Conservation (phyloP, 129 eudicot species). For the Rutidosis leptorrhynchoides region DNA sequence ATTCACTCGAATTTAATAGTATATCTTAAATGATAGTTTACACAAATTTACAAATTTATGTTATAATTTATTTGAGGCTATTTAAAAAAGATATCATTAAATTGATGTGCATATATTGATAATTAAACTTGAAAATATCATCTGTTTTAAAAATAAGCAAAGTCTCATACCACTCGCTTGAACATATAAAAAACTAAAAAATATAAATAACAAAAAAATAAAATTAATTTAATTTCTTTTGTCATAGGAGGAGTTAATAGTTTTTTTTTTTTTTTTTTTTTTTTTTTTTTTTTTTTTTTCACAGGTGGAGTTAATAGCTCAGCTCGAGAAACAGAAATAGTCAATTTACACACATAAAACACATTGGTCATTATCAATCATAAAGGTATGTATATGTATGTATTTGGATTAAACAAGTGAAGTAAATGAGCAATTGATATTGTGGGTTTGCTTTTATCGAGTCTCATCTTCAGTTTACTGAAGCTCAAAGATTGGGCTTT, state of each 20-base stretch:
- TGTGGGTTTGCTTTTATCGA: conserved; percentile 39
- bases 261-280: too few species aligned
- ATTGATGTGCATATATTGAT: too few species aligned
- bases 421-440: conserved; percentile 48
- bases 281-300: too few species aligned
- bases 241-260: too few species aligned
- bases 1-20: too few species aligned
- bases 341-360: conserved; percentile 24
- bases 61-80: too few species aligned
- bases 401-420: conserved; percentile 33
- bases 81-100: too few species aligned
- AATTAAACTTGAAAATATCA: too few species aligned
- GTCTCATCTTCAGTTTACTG: conserved; percentile 24
- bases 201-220: too few species aligned
- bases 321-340: conserved; percentile 24
- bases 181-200: too few species aligned
- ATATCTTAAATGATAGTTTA: too few species aligned
- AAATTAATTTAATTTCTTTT: neutral
- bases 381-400: conserved; percentile 47
- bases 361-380: conserved; percentile 29
- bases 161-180: conserved; percentile 25
- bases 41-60: too few species aligned
- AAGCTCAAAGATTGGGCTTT: conserved; percentile 21
- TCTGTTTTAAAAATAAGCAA: conserved; percentile 23
- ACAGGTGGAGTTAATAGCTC: conserved; percentile 28